Percentiles rank a stretch among this genome's conserved stretches.
Conservation (phyloP, 1,284 basidiomycete species). For the Fomitiporia mediterranea region DNA sequence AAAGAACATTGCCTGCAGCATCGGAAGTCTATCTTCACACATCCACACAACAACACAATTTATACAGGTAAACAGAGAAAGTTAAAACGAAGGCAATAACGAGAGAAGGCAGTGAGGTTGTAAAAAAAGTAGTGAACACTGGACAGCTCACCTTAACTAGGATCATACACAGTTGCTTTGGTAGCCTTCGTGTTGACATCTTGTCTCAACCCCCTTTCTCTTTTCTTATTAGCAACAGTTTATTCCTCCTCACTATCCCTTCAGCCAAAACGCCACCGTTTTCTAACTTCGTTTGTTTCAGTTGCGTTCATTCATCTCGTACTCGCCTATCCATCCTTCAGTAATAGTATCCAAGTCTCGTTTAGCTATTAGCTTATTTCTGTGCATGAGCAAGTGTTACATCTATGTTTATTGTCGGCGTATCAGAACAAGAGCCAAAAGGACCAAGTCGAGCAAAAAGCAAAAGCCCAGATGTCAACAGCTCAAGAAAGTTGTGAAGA, state of each 20-base stretch:
- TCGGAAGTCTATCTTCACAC: conserved; percentile 68
- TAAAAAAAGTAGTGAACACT: background rate
- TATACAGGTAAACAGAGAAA: too few relatives aligned
- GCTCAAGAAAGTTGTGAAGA: too few relatives aligned
- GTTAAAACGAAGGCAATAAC: too few relatives aligned
- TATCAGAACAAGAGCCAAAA: too few relatives aligned
- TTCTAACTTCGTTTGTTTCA: background rate
- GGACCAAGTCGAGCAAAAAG: too few relatives aligned
- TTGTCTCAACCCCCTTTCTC: conserved; percentile 27
- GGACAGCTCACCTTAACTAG: conserved; percentile 63
- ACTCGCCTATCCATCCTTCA: background rate
- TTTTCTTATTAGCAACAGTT: conserved; percentile 26
- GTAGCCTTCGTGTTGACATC: conserved; percentile 49
- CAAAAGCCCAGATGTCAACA: too few relatives aligned
- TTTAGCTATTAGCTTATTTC: too few relatives aligned
- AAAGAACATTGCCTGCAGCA: conserved; percentile 92
- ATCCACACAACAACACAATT: background rate
- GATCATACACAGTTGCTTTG: conserved; percentile 70
- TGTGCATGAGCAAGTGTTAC: too few relatives aligned
- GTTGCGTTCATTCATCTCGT: too few relatives aligned
- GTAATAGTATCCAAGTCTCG: background rate
- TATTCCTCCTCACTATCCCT: background rate
- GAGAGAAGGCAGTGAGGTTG: too few relatives aligned
- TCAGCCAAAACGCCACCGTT: too few relatives aligned
- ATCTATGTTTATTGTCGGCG: too few relatives aligned